Conservation (phyloP, 352 stramenopile genomes). For the Pythium monospermum region DNA sequence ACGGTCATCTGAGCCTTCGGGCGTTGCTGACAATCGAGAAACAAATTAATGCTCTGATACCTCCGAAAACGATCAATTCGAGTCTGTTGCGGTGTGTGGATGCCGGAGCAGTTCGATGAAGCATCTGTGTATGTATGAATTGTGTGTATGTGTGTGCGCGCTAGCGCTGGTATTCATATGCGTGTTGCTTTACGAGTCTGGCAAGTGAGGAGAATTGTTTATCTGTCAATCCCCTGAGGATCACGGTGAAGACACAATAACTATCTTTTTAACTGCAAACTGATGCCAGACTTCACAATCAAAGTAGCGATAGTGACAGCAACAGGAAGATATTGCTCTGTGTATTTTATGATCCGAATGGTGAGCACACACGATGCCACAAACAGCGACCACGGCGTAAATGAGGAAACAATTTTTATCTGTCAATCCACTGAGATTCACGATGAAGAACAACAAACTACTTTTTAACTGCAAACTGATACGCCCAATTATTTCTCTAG, state of each 20-base stretch:
- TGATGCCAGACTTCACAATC: conserved; percentile 17
- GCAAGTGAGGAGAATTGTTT: conserved; percentile 65
- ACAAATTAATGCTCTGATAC: conserved; percentile 78
- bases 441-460: conserved; percentile 70
- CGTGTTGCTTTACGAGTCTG: conserved; percentile 9
- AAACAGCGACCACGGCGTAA: conserved; percentile 12
- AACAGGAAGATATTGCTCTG: neutral
- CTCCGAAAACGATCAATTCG: conserved; percentile 23
- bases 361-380: neutral
- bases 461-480: conserved; percentile 90
- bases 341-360: neutral
- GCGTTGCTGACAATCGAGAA: conserved; percentile 85
- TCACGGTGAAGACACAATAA: conserved; percentile 29
- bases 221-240: conserved; percentile 45
- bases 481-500: conserved; percentile 7
- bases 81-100: neutral
- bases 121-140: conserved; percentile 10
- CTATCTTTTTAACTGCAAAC: conserved; percentile 47
- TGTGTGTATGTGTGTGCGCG: neutral
- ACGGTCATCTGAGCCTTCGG: conserved; percentile 83
- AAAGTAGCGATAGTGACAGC: neutral
- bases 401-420: conserved; percentile 36
- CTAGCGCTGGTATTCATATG: too few relatives aligned
- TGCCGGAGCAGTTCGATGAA: neutral
- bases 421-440: conserved; percentile 83